Conservation (phyloP, 345 rosid genomes). For the Passiflora organensis region DNA sequence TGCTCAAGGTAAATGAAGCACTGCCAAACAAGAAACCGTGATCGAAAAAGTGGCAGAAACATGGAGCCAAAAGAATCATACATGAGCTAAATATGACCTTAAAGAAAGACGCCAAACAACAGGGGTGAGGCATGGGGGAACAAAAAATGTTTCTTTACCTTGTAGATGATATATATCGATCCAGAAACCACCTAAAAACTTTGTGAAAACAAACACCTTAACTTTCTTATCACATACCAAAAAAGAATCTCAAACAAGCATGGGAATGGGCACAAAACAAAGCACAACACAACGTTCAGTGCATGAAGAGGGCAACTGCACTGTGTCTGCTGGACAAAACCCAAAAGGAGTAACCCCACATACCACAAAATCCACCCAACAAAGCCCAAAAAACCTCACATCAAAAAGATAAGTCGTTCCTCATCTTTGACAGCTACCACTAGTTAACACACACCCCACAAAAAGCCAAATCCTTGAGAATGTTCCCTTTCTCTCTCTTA, state of each 20-base stretch:
- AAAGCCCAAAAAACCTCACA: slow-evolving; percentile 19
- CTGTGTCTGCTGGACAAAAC: slow-evolving; percentile 17
- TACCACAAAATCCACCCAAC: slow-evolving; percentile 27
- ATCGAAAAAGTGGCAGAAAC: too few relatives aligned
- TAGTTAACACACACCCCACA: slow-evolving; percentile 16
- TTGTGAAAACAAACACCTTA: slow-evolving; percentile 8
- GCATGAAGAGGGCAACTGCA: slow-evolving; percentile 10
- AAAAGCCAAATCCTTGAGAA: slow-evolving; percentile 42
- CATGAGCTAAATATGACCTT: background rate
- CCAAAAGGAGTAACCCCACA: slow-evolving; percentile 34
- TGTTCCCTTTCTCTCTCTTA: slow-evolving; percentile 28
- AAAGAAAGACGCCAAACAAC: background rate
- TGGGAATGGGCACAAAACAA: slow-evolving; percentile 9
- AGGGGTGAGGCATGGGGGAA: slow-evolving; percentile 7
- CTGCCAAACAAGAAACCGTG: too few relatives aligned
- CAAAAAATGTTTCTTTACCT: slow-evolving; percentile 18
- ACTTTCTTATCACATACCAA: background rate
- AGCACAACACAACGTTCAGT: slow-evolving; percentile 8
- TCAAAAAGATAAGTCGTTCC: slow-evolving; percentile 48
- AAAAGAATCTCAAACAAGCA: slow-evolving; percentile 20
- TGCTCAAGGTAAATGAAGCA: too few relatives aligned
- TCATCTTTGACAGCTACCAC: slow-evolving; percentile 41
- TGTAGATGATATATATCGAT: background rate
- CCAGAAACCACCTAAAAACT: background rate
- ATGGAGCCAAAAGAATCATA: slow-evolving; percentile 5